Evolutionary conservation across 345 rosid species (phyloP).

Genomic region (Mangifera indica): DNA sequence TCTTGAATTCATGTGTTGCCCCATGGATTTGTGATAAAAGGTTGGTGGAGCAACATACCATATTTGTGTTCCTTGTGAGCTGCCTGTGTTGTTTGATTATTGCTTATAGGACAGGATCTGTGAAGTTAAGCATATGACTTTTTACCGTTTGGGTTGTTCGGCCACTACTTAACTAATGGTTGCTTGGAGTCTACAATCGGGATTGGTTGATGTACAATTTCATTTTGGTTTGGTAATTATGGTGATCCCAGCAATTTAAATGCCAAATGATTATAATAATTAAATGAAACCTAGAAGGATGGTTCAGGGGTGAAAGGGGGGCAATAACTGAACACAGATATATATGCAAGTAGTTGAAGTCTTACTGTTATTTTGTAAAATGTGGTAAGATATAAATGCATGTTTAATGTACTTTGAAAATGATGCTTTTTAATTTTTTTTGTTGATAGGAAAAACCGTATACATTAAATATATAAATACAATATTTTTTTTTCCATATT

Average conservation of each 20-base stretch:
- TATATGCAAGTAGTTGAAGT: background rate
- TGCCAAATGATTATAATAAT: background rate
- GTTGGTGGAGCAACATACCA: too few relatives aligned
- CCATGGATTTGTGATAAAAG: too few relatives aligned
- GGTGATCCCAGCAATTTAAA: background rate
- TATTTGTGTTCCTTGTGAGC: too few relatives aligned
- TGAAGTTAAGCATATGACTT: background rate
- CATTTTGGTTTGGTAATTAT: background rate
- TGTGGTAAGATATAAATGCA: background rate
- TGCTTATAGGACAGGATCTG: background rate
- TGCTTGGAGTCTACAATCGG: background rate
- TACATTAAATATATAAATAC: too few relatives aligned
- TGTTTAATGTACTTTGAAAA: too few relatives aligned
- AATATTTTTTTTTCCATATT: too few relatives aligned
- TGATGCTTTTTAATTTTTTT: too few relatives aligned
- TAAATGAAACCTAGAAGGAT: background rate
- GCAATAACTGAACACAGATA: background rate
- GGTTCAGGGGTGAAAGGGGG: background rate
- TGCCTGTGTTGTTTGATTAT: background rate
- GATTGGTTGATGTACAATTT: background rate
- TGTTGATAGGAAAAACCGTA: too few relatives aligned
- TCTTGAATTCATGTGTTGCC: too few relatives aligned
- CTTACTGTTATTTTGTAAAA: conserved; percentile 5
- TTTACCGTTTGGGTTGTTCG: background rate
- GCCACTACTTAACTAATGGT: background rate